These are phyloP conservation scores for Peronospora destructor DNA, from an alignment of 352 stramenopile genomes.

Conservation along the genomic window DNA sequence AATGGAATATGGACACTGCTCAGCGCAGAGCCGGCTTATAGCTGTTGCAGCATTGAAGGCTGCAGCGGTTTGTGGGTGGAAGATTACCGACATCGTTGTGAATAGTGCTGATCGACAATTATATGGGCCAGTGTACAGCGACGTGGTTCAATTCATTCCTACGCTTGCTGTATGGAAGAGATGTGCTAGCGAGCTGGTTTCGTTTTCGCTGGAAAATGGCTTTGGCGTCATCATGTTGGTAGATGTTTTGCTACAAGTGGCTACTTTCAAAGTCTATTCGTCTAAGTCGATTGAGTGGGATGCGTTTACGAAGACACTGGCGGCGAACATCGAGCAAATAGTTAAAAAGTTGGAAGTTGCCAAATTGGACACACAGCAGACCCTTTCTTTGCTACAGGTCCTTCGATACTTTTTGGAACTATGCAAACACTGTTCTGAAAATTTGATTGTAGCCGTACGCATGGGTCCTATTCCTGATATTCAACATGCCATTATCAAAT, in stretches of 20 bases:
- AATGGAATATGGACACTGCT: constrained; percentile 17
- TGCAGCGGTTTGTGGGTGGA: constrained; percentile 41
- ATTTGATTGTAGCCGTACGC: constrained; percentile 21
- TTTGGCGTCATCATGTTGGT: constrained; percentile 30
- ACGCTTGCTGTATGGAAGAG: constrained; percentile 37
- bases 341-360: constrained; percentile 22
- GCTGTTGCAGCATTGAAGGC: constrained; percentile 34
- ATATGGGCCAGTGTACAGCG: constrained; percentile 35
- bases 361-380: constrained; percentile 28
- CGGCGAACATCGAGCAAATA: constrained; percentile 38
- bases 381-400: constrained; percentile 38
- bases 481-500: constrained; percentile 21
- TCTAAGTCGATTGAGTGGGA: constrained; percentile 38
- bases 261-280: constrained; percentile 27
- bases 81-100: constrained; percentile 35
- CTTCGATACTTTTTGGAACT: constrained; percentile 41
- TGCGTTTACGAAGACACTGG: constrained; percentile 39
- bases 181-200: constrained; percentile 22
- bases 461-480: constrained; percentile 39
- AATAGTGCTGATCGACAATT: constrained; percentile 21
- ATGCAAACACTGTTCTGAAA: constrained; percentile 30
- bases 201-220: constrained; percentile 28
- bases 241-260: constrained; percentile 36
- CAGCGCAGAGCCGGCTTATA: constrained; percentile 21
- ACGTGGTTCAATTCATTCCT: constrained; percentile 44